Evolutionary conservation across 2,329 filamentous ascomycete species (phyloP), one percentile per base, ranked within the genome.

Genomic region (Blumeria graminis): DNA sequence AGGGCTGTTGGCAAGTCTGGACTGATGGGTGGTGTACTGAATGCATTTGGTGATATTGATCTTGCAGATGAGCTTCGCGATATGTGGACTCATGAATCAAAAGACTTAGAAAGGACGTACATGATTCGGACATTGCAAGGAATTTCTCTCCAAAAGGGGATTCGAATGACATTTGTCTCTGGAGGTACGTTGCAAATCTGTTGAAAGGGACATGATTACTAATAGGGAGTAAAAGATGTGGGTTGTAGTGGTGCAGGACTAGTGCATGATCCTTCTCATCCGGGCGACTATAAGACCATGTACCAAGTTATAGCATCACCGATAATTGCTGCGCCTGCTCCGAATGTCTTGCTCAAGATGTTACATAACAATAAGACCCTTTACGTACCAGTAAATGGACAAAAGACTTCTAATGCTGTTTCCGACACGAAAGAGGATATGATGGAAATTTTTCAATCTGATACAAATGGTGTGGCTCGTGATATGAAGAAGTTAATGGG

Each of bases 381-480:
- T 33, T 98, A 95, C 68, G 76, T 98, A 56, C 92, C 92, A 0
- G 75, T 78, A 56, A 98, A 98, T 68, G 90, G 90, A n/a, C 80
- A 87, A 57, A 77, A 78, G 61, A 81, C 84, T 0, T 83, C 76
- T 1, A 79, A 87, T 59, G 77, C 82, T 61, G 76, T 85, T 1
- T 84, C 82, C 1, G 92, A 98, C 68, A 98, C 92, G 51, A 96
- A 98, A 70, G 92, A 98, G 69, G 92, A 98, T 70, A 98, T 98
- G 92, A 94, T 98, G 85, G 92, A 98, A 72, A 93, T 98, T 62
- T 98, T 98, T 76, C 87, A 92, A 64, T 86, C 83, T 7, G 92
- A 98, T 63, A 87, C 92, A 14, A 86, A 82, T 56, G 90, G 92
- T n/a, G 74, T 79, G 38, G 74, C 81, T 0, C 76, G 89, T 51